Conservation (phyloP, 2,329 filamentous ascomycete species). For the Fusarium illudens region DNA sequence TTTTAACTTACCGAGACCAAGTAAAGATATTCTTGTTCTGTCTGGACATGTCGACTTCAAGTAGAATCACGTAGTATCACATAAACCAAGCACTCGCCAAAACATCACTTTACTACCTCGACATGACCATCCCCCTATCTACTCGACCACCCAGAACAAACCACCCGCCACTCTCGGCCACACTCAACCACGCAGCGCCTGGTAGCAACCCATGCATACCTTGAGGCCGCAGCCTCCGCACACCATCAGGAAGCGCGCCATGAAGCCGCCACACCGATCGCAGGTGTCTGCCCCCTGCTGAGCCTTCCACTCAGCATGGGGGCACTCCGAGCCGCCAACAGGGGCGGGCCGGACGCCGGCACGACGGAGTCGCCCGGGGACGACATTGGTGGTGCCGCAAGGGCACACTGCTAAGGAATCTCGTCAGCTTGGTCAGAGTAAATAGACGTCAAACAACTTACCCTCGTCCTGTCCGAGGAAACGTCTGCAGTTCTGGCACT, state of each 20-base stretch:
- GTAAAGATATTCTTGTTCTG: too few species aligned
- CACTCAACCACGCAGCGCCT: background rate
- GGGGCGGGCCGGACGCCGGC: background rate
- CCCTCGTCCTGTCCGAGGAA: background rate
- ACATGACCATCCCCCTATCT: background rate
- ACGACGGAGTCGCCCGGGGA: background rate
- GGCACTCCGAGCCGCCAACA: background rate
- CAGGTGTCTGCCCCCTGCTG: background rate
- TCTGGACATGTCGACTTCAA: background rate
- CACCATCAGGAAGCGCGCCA: background rate
- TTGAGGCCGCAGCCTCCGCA: background rate
- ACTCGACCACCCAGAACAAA: background rate
- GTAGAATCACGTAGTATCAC: background rate
- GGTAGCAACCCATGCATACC: background rate
- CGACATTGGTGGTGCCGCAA: background rate
- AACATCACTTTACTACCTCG: background rate
- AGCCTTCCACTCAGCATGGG: background rate
- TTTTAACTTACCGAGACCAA: too few species aligned
- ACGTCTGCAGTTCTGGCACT: background rate
- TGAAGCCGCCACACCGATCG: background rate
- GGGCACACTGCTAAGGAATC: background rate
- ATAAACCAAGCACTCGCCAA: background rate
- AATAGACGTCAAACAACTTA: background rate
- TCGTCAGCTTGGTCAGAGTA: background rate
- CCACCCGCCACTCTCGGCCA: background rate